Percentiles rank a stretch among this genome's conserved stretches.
Conservation (phyloP, 73 alveolate species). For the Paramecium biaurelia region DNA sequence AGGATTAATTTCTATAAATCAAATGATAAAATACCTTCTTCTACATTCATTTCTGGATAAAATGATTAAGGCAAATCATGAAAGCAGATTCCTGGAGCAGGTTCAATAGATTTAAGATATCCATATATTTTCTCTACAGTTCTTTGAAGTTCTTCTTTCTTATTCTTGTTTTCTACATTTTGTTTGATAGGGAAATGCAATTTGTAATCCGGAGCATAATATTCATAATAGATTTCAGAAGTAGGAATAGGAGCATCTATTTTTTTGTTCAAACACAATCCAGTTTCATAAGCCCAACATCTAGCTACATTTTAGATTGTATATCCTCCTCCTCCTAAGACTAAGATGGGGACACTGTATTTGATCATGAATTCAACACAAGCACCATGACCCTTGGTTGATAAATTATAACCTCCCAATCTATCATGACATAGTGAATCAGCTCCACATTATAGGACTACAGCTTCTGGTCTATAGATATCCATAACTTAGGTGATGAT, state of each 20-base stretch:
- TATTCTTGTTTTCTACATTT: conserved; percentile 61
- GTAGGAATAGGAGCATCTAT: conserved; percentile 74
- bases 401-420: conserved; percentile 93
- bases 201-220: conserved; percentile 78
- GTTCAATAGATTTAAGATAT: conserved; percentile 51
- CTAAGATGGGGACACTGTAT: conserved; percentile 91
- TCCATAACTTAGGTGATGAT: conserved; percentile 84
- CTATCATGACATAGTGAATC: conserved; percentile 95
- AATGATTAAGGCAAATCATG: conserved; percentile 46
- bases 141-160: conserved; percentile 56
- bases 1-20: background rate
- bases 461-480: conserved; percentile 89
- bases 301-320: conserved; percentile 96
- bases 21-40: background rate
- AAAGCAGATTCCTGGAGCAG: conserved; percentile 51
- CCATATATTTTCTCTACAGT: conserved; percentile 49
- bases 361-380: conserved; percentile 85
- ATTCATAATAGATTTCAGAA: conserved; percentile 73
- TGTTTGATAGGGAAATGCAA: conserved; percentile 55
- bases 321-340: conserved; percentile 99
- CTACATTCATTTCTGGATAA: conserved; percentile 38
- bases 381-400: conserved; percentile 97
- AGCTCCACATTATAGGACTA: conserved; percentile 97
- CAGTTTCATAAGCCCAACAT: conserved; percentile 99
- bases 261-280: conserved; percentile 83